Evolutionary conservation across 2,329 filamentous ascomycete species (phyloP).

Genomic region (Sporothrix globosa): DNA sequence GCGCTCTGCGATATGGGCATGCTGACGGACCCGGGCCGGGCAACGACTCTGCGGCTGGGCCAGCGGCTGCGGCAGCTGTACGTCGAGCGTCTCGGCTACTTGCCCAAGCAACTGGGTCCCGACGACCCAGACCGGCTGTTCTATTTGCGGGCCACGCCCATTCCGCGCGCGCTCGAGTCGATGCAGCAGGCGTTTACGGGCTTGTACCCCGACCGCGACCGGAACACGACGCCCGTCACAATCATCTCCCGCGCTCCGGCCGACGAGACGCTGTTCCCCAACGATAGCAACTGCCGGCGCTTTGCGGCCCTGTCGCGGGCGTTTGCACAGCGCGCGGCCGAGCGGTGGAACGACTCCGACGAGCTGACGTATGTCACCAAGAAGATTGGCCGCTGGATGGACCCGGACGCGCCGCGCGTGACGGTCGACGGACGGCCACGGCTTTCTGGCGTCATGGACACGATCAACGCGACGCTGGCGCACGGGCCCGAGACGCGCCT

Average conservation of each 20-base stretch:
- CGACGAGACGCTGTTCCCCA: slow-evolving; percentile 81
- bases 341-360: slow-evolving; percentile 72
- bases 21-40: slow-evolving; percentile 73
- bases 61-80: slow-evolving; percentile 71
- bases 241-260: slow-evolving; percentile 66
- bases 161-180: slow-evolving; percentile 76
- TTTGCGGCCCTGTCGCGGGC: slow-evolving; percentile 70
- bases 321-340: slow-evolving; percentile 71
- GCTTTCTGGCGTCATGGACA: slow-evolving; percentile 90
- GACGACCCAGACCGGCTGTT: slow-evolving; percentile 56
- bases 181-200: slow-evolving; percentile 75
- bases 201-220: slow-evolving; percentile 66
- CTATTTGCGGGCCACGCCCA: slow-evolving; percentile 74
- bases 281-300: slow-evolving; percentile 72
- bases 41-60: slow-evolving; percentile 72
- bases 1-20: slow-evolving; percentile 78
- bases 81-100: slow-evolving; percentile 72
- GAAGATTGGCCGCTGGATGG: slow-evolving; percentile 84
- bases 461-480: slow-evolving; percentile 83
- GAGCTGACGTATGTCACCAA: slow-evolving; percentile 85
- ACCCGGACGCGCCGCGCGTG: slow-evolving; percentile 65
- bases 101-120: slow-evolving; percentile 59
- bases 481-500: slow-evolving; percentile 79
- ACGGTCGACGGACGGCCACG: slow-evolving; percentile 84
- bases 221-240: slow-evolving; percentile 56